phyloP scores from a whole-genome alignment of 352 stramenopile genomes.

The Blastocystis sp. region DNA sequence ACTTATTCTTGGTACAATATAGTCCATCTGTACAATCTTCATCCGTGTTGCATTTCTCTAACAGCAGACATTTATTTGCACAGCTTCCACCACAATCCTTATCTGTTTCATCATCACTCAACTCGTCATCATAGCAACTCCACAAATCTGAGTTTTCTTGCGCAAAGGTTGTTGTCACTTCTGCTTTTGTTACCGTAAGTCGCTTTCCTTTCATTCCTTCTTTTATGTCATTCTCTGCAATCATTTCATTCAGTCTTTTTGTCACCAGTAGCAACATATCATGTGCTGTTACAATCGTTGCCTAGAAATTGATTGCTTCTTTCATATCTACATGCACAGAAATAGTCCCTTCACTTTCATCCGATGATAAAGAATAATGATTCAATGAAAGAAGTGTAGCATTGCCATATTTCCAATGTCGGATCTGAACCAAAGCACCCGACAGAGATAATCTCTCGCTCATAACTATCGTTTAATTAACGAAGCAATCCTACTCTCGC shows the following conservation, averaged over 20 bases:
- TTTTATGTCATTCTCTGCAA: conserved; percentile 52
- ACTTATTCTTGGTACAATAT: conserved; percentile 49
- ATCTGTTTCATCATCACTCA: conserved; percentile 34
- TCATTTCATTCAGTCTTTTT: conserved; percentile 46
- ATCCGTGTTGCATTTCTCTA: background rate
- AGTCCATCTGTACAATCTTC: background rate
- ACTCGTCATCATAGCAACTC: conserved; percentile 11
- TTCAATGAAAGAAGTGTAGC: background rate
- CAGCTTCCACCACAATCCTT: conserved; percentile 27
- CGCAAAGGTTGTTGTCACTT: background rate
- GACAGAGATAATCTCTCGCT: conserved; percentile 9
- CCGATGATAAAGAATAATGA: background rate
- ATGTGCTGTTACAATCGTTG: background rate
- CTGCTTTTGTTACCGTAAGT: background rate
- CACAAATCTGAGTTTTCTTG: conserved; percentile 12
- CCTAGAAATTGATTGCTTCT: background rate
- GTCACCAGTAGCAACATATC: conserved; percentile 31
- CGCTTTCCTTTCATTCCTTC: conserved; percentile 24
- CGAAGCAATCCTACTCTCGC: background rate
- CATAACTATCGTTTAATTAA: background rate
- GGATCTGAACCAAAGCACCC: background rate
- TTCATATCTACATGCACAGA: background rate
- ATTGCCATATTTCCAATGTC: background rate
- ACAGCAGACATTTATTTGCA: background rate
- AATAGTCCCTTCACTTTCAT: background rate